Evolutionary conservation across 2,329 filamentous ascomycete genomes (phyloP), one percentile per base, ranked within the genome.

Genomic region (Ceratocystis colombiana): DNA sequence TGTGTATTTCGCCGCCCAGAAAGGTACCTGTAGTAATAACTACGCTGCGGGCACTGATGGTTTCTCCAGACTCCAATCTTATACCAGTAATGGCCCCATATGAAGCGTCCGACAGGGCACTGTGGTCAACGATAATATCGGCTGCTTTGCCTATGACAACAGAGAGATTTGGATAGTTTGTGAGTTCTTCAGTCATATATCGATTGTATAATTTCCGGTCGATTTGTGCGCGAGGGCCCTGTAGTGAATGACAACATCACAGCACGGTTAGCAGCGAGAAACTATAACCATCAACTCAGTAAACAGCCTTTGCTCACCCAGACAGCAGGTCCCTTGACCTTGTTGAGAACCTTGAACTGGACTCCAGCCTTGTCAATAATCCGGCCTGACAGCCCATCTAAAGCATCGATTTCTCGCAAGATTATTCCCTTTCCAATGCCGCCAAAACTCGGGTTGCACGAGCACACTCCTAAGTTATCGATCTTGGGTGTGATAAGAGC

Each of bases 351-450:
- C 69, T 89, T 86, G 75, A 97, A 99, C 74, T 96, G 93, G n/a
- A 96, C 84, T 5, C 90, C 94, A 2, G 94, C 88, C 74, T 94
- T 93, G 77, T 99, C 94, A 68, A 96, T 90, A 25, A 96, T 87
- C 45, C 90, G 84, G 0, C 90, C 92, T 0, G 91, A 88, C 22
- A 99, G 79, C 0, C 94, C 94, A 73, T 97, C 94, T 68, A 99
- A 80, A 0, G 94, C 94, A 77, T 99, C 94, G 41, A 99, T 87
- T 76, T 99, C 94, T 53, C 93, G 87, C 63, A 99, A 79, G 79
- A 99, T 96, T 8, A 90, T 97, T 17, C 94, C 94, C 75, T 99
- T 99, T 57, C 94, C 94, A 71, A 99, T 97, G n/a, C 94, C 94
- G 48, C 94, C 94, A 73, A 99, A 96, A 70, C 90, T 96, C 1